Base-by-base conservation (phyloP, 495 filamentous ascomycete species). In the Annulohypoxylon bovei region DNA sequence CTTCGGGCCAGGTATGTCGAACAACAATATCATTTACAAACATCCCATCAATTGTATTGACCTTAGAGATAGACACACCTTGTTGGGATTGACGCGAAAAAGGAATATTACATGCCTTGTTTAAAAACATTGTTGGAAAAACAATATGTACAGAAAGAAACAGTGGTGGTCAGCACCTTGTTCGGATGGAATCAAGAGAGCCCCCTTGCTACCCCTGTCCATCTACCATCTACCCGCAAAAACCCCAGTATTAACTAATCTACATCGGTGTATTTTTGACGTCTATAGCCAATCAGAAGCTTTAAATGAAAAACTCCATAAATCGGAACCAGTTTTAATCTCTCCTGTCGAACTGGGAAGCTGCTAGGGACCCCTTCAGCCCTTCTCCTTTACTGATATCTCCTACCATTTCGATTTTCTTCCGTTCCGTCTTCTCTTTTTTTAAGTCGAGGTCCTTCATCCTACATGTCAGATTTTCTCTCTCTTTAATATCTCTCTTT, bases 321-420 rank as follows among this genome's bases (percentile, higher is more conserved):
- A 61, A 59, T 68, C 56, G 40, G 70, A 33, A 68, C 70, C 70
- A 72, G 54, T 72, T 72, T 72, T 72, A 72, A 72, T 72, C 70
- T 72, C 70, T 68, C 70, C 65, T 68, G 40, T 42, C 8, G 23
- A 72, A 49, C 70, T 47, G 55, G 70, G 61, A 22, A 39, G 22
- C 46, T 50, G 23, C 20, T 50, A 28, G 46, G 22, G 23, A 47
- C 22, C 44, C 44, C 44, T 50, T 50, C 46, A 27, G 46, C 33
- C 39, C 39, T 58, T 62, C 70, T 67, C 70, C 70, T 72, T 72
- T 65, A 65, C 55, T 57, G 54, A 67, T 53, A 64, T 72, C 40
- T 63, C 53, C 52, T 68, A 47, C 59, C 61, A 54, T 50, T 72
- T 68, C 72, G 39, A 18, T 47, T 50, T 53, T 60, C 65, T 46